Base-by-base conservation (phyloP, 805 yeast species). In the Scheffersomyces coipomensis region DNA sequence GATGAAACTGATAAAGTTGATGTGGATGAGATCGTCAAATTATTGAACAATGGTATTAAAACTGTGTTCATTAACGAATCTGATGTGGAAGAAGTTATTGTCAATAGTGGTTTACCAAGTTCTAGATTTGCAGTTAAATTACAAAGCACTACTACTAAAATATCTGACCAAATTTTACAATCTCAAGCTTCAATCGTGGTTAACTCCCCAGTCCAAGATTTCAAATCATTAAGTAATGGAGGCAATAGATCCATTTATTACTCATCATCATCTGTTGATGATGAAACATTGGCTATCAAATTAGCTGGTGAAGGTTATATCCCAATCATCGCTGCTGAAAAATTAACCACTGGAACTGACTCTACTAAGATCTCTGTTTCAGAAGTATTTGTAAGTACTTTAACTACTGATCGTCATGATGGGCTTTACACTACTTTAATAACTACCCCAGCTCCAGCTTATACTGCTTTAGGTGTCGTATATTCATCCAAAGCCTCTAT, bases 401-500 rank as follows among this genome's bases (percentile, higher is more conserved):
- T 87, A 47, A 73, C 71, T 17, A 85, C 96, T 3, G 99, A 93
- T 61, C 81, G 99, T 55, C 68, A 75, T 4, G 99, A 93, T 60
- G 91, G 89, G 0, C 73, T 91, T 31, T 90, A 66, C 66, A 77
- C 97, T 10, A 88, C 99, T 1, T 68, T 93, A 38, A 95, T 93
- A 30, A 69, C 81, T 40, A 81, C 86, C 42, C 83, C 82, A 41
- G 81, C 90, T 1, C 73, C 73, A 7, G 42, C 66, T n/a, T 52
- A 56, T 38, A 55, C 71, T 19, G 73, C 75, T 1, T 71, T 93
- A 37, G 99, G 99, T 4, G 73, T 91, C 21, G 97, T 91, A 8
- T 93, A 89, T 66, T 91, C 98, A 0, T 88, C 96, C 0, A 64
- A 64, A 30, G 89, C 85, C 51, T 87, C 96, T 24, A 80, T 93